These are phyloP conservation scores for Eucalyptus grandis DNA, from an alignment of 345 rosid genomes.

Conservation along the genomic window DNA sequence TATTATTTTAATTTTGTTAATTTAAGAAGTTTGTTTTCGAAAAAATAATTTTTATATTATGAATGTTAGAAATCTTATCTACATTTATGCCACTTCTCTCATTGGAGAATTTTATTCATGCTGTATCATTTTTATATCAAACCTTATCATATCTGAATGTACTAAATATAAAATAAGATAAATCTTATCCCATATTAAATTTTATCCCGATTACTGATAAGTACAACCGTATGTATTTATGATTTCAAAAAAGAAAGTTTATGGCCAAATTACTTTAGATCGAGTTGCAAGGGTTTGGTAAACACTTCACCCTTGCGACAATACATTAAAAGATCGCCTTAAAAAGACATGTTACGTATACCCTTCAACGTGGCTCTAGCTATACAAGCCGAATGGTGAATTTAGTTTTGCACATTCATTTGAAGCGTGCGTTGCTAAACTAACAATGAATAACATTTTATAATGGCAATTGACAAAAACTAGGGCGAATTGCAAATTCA, in stretches of 20 bases:
- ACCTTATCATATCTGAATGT: accelerated
- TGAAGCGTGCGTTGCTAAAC: neutral
- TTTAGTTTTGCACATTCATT: neutral
- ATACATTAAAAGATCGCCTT: too few species aligned
- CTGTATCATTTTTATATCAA: accelerated
- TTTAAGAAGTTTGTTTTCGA: neutral
- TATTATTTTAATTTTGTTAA: too few species aligned
- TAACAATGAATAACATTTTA: too few species aligned
- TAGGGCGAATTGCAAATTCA: neutral
- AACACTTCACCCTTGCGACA: too few species aligned
- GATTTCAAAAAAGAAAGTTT: neutral
- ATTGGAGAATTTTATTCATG: too few species aligned
- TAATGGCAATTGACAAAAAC: too few species aligned
- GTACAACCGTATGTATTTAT: accelerated
- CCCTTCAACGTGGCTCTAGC: neutral
- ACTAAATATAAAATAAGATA: too few species aligned
- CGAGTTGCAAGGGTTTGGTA: too few species aligned
- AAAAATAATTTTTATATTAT: too few species aligned
- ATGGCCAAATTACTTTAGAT: neutral
- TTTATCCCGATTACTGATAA: accelerated
- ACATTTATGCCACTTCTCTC: too few species aligned
- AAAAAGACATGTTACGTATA: accelerated
- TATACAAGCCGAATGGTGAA: accelerated
- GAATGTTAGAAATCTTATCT: too few species aligned
- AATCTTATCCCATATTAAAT: too few species aligned